These are phyloP conservation scores for Phyllosticta capitalensis DNA, from an alignment of 2,329 filamentous ascomycete genomes.

Conservation along the genomic window DNA sequence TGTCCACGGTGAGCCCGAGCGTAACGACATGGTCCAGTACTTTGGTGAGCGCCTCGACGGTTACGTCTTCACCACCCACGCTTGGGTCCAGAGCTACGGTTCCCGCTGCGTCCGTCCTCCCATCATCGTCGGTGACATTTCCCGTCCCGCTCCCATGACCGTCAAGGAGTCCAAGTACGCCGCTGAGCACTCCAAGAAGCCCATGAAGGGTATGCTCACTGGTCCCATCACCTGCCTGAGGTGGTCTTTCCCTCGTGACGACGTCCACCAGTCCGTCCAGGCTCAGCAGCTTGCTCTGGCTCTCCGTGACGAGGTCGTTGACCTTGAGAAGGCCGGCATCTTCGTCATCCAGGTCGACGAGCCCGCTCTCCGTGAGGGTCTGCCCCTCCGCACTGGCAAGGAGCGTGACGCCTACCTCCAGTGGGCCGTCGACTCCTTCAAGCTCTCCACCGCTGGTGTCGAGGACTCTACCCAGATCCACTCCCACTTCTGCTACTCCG, in stretches of 20 bases:
- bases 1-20: constrained; percentile 98
- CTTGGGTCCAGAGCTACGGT: constrained; percentile 97
- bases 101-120: constrained; percentile 97
- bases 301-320: constrained; percentile 95
- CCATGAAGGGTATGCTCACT: constrained; percentile 99
- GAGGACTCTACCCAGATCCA: constrained; percentile 97
- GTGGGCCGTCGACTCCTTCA: constrained; percentile 98
- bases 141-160: constrained; percentile 92
- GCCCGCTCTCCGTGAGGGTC: constrained; percentile 97
- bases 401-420: constrained; percentile 95
- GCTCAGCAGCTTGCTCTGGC: constrained; percentile 97
- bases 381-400: constrained; percentile 84
- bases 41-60: constrained; percentile 95
- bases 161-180: constrained; percentile 99
- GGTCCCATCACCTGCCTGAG: constrained; percentile 96
- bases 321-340: constrained; percentile 93
- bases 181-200: constrained; percentile 90
- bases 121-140: constrained; percentile 98
- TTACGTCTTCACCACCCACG: constrained; percentile 98
- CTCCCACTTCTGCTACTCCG: constrained; percentile 99
- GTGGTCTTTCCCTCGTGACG: constrained; percentile 99
- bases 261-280: constrained; percentile 98
- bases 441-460: constrained; percentile 85
- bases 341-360: constrained; percentile 99
- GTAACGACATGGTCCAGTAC: constrained; percentile 99